A percentile compares a stretch with the other conserved stretches of the same genome.
Conservation (phyloP, 352 stramenopile genomes). For the Globisporangium camurandrum region DNA sequence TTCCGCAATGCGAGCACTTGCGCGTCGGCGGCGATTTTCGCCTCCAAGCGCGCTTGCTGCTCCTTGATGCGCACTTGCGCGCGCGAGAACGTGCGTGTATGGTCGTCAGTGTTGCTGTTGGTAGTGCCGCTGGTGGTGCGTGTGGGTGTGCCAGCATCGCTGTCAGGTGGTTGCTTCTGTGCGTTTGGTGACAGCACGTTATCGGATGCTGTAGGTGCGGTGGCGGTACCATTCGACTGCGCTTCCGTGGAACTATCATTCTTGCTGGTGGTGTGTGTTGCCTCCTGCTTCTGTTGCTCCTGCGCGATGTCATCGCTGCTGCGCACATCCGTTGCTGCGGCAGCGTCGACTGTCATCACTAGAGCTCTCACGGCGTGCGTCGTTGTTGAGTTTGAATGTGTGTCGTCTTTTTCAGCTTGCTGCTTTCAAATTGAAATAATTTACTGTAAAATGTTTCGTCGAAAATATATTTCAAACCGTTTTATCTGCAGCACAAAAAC, state of each 20-base stretch:
- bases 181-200: no score
- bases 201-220: no score
- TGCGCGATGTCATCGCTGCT: not conserved
- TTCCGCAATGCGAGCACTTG: conserved; percentile 35
- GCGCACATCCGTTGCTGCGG: not conserved
- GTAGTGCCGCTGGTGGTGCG: not conserved
- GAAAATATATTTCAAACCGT: not conserved
- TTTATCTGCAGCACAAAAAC: no score
- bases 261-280: no score
- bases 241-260: no score
- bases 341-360: not conserved
- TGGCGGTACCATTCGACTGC: no score
- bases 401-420: not conserved
- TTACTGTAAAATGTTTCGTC: conserved; percentile 1
- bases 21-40: conserved; percentile 39
- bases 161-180: no score
- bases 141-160: not conserved
- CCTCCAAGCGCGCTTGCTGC: conserved; percentile 45
- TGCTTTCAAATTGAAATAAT: no score
- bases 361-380: no score
- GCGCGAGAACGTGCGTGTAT: conserved; percentile 24
- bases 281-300: no score
- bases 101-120: conserved; percentile 1
- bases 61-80: conserved; percentile 44
- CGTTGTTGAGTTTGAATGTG: not conserved